A percentile compares a stretch with the other conserved stretches of the same genome.
Conservation (phyloP, 2,329 filamentous ascomycete species). For the Ambrosiella beaveri region DNA sequence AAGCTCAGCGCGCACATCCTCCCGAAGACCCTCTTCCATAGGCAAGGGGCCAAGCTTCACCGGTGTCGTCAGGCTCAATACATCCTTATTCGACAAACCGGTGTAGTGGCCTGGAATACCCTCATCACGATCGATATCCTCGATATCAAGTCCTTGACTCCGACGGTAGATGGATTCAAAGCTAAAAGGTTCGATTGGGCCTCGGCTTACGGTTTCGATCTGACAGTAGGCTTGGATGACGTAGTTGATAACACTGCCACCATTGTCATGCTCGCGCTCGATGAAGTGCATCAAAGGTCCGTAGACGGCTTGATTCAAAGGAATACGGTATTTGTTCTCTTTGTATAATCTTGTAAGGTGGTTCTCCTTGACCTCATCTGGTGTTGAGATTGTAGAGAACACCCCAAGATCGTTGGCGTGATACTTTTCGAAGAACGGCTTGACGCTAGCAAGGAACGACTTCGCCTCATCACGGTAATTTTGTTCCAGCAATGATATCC, state of each 20-base stretch:
- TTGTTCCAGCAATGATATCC: constrained; percentile 58
- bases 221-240: constrained; percentile 48
- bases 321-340: constrained; percentile 74
- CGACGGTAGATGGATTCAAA: constrained; percentile 42
- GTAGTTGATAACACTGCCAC: constrained; percentile 60
- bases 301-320: constrained; percentile 71
- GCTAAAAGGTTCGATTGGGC: constrained; percentile 46
- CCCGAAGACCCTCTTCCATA: constrained; percentile 65
- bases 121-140: constrained; percentile 45
- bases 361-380: constrained; percentile 64
- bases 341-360: constrained; percentile 63
- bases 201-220: constrained; percentile 39
- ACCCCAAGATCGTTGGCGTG: constrained; percentile 66
- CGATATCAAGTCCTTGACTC: constrained; percentile 42
- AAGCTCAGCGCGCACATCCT: constrained; percentile 74
- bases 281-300: constrained; percentile 74
- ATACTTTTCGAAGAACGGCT: constrained; percentile 51
- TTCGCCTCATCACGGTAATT: constrained; percentile 57
- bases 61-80: constrained; percentile 36
- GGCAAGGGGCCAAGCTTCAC: constrained; percentile 68
- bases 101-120: constrained; percentile 47
- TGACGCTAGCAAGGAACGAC: constrained; percentile 53
- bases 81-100: constrained; percentile 42
- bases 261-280: constrained; percentile 68
- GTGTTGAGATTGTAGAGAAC: constrained; percentile 56